These are phyloP conservation scores for Teratosphaeriaceae sp. DNA, from an alignment of 2,329 filamentous ascomycete species.

Conservation along the genomic window DNA sequence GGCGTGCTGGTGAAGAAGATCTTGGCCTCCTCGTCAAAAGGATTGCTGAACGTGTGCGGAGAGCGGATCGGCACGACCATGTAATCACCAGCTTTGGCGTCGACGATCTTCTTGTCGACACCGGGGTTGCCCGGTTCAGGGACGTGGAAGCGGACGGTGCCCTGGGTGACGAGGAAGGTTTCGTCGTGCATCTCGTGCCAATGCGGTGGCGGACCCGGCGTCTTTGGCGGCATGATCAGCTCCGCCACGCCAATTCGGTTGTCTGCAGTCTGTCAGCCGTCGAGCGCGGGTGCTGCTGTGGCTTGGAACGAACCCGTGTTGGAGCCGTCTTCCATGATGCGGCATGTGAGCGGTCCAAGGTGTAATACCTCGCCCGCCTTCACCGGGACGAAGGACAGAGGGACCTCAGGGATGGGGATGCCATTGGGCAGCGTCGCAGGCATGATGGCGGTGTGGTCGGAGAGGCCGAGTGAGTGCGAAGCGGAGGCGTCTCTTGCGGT, in stretches of 20 bases:
- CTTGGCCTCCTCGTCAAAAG: conserved; percentile 46
- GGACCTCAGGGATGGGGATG: conserved; percentile 34
- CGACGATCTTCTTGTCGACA: conserved; percentile 18
- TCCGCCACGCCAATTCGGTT: conserved; percentile 44
- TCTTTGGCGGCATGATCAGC: conserved; percentile 44
- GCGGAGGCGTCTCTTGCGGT: neutral
- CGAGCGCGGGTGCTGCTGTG: neutral
- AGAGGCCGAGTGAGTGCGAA: too few species aligned
- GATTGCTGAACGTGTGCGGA: conserved; percentile 52
- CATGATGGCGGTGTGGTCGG: neutral
- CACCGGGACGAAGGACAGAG: conserved; percentile 44
- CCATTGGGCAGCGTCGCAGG: conserved; percentile 12
- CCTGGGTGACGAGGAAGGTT: conserved; percentile 50
- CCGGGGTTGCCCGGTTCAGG: conserved; percentile 23
- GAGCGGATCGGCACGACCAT: conserved; percentile 40
- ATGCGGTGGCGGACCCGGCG: conserved; percentile 43
- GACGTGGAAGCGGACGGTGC: conserved; percentile 47
- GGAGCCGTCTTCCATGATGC: conserved; percentile 47
- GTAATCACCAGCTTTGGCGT: conserved; percentile 38
- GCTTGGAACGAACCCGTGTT: conserved; percentile 34
- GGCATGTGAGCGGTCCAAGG: conserved; percentile 44
- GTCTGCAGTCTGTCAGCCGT: conserved; percentile 25
- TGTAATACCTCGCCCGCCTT: conserved; percentile 44
- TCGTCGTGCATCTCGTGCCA: conserved; percentile 55
- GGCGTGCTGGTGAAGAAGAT: conserved; percentile 54